Conservation (phyloP, 2,329 filamentous ascomycete species). For the Fusarium cyanostomum region DNA sequence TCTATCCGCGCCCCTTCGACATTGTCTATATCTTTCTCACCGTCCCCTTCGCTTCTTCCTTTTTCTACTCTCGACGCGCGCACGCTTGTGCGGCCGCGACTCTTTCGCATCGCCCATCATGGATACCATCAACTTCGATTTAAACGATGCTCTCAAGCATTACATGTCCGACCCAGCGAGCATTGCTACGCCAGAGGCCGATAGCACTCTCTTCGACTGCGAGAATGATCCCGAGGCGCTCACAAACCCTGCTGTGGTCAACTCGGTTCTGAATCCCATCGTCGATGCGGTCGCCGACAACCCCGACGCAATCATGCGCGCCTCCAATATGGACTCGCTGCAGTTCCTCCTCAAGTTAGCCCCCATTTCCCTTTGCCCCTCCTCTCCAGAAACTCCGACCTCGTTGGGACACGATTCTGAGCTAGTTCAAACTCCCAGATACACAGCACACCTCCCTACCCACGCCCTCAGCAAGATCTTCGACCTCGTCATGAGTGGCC, state of each 20-base stretch:
- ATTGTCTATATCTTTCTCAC: background rate
- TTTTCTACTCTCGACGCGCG: conserved; percentile 18
- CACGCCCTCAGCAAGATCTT: conserved; percentile 91
- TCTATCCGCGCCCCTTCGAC: conserved; percentile 3
- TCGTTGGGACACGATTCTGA: conserved; percentile 43
- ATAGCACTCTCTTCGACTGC: conserved; percentile 84
- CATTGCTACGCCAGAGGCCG: conserved; percentile 87
- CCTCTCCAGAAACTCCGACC: conserved; percentile 30
- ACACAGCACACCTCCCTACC: conserved; percentile 79
- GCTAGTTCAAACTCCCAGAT: conserved; percentile 75
- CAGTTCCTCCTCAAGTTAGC: conserved; percentile 97
- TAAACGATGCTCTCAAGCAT: conserved; percentile 95
- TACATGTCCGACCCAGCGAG: conserved; percentile 93
- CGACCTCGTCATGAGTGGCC: conserved; percentile 85
- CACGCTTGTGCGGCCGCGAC: conserved; percentile 32
- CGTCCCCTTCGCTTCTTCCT: conserved; percentile 18
- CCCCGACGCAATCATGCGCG: conserved; percentile 84
- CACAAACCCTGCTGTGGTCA: conserved; percentile 78
- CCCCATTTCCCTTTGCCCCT: conserved; percentile 57
- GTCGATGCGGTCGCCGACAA: conserved; percentile 92
- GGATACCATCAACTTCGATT: conserved; percentile 88
- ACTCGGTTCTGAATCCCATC: conserved; percentile 88
- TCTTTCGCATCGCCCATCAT: conserved; percentile 54
- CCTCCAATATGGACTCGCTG: conserved; percentile 86
- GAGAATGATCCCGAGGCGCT: conserved; percentile 90